Evolutionary conservation across 345 rosid species (phyloP), one percentile per base, ranked within the genome.

Genomic region (Lumnitzera racemosa): DNA sequence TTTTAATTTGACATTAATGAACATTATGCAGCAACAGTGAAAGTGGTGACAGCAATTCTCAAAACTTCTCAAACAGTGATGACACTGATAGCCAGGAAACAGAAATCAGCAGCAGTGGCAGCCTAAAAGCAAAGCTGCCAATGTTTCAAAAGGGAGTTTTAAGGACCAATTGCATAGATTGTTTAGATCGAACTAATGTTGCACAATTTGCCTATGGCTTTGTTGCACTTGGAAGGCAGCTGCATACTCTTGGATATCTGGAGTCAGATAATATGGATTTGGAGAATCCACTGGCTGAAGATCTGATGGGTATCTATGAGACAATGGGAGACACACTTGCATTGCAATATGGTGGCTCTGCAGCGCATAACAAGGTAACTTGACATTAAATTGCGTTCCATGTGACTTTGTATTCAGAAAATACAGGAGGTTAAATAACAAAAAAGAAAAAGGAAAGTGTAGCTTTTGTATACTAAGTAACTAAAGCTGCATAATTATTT

Each of bases 281-380:
- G 36, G 76, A 84, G 60, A 77, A 85, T 67, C 89, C 90, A 50
- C 75, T 94, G 58, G 96, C 96, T 5, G 91, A 81, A 68, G 81
- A 83, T 58, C 78, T 94, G 57, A 94, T 88, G 95, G 67, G 75
- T 65, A 54, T 78, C 63, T 94, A 90, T 58, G 97, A 94, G 83
- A 77, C 78, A 51, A 94, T 94, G 99, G 99, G 99, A 2, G 99
- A 94, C 80, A 94, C 89, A 23, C 99, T 94, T 73, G 97, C 99
- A 11, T 73, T 84, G 47, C 99, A 94, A 64, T 94, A 94, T 78
- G 99, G 99, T 49, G 99, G 99, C 41, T 94, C 99, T 46, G 90
- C 97, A 17, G 99, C 99, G 27, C 99, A 94, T 70, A 94, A 87
- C 78, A 94, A 94, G 96, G 99, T 88, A 74, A 61, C 17, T 59